A percentile compares a stretch with the other conserved stretches of the same genome.
Evolutionary conservation across 148 eudicot genomes (phyloP).

Genomic region (Vaccinium darrowii): DNA sequence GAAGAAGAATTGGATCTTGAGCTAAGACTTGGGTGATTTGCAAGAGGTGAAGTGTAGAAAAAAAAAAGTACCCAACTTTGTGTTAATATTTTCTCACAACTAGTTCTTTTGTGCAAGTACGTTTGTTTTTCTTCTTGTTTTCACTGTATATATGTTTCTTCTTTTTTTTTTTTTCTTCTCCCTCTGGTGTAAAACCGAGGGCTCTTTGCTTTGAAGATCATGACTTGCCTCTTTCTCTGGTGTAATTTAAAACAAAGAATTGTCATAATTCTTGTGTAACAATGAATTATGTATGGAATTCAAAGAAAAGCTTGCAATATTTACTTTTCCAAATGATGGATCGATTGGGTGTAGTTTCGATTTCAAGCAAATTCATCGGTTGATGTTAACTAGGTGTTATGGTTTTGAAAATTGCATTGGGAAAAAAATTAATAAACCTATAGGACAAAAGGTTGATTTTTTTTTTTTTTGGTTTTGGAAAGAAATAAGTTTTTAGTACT

Average conservation of each 20-base stretch:
- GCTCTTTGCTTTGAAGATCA: slow-evolving; percentile 14
- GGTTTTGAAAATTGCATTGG: not conserved
- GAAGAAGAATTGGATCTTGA: slow-evolving; percentile 75
- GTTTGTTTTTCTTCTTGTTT: not conserved
- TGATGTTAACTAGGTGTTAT: not conserved
- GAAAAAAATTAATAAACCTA: not conserved
- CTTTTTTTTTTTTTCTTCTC: not conserved
- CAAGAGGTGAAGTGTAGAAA: slow-evolving; percentile 32
- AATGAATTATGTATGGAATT: not conserved
- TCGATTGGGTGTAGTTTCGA: not conserved
- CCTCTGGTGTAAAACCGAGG: slow-evolving; percentile 16
- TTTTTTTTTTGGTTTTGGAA: not conserved
- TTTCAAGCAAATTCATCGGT: not conserved
- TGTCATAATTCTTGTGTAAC: slow-evolving; percentile 10
- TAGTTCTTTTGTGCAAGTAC: not conserved
- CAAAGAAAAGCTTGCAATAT: not conserved
- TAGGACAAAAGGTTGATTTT: not conserved
- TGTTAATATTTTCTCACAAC: not conserved
- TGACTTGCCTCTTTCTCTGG: not conserved
- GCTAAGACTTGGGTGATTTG: slow-evolving; percentile 74
- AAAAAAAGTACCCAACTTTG: not conserved
- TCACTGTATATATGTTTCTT: not conserved
- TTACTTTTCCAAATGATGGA: not conserved
- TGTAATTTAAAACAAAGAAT: not conserved
- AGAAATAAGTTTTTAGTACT: not conserved